phyloP scores from a whole-genome alignment of 306 rosid genomes.

The Castanea sativa region DNA sequence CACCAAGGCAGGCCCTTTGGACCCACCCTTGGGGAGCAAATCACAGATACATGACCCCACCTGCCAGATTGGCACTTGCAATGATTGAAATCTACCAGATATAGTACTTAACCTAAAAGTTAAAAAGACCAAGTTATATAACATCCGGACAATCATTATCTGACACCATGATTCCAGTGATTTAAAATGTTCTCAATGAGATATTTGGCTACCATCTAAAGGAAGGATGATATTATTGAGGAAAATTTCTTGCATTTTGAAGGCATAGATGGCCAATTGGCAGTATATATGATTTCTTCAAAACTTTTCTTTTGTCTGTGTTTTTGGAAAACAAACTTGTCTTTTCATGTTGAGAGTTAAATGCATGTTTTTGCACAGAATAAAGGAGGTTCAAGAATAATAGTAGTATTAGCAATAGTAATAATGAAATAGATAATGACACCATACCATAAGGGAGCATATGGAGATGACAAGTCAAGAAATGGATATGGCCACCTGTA shows the following conservation, averaged over 20 bases:
- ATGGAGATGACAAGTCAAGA: slow-evolving; percentile 71
- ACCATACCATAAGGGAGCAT: slow-evolving; percentile 84
- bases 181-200: neutral
- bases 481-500: slow-evolving; percentile 98
- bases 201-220: neutral
- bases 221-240: neutral
- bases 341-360: neutral
- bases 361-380: neutral
- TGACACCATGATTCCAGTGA: neutral
- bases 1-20: too few species aligned
- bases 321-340: neutral
- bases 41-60: too few species aligned
- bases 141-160: neutral
- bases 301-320: neutral
- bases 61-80: neutral
- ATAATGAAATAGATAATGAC: neutral
- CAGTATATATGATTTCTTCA: neutral
- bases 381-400: neutral
- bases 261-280: neutral
- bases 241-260: neutral
- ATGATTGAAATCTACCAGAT: neutral
- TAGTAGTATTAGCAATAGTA: neutral
- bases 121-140: neutral
- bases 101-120: neutral
- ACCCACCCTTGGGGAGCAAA: too few species aligned